Evolutionary conservation across 2,329 filamentous ascomycete genomes (phyloP), one percentile per base, ranked within the genome.

Genomic region (Zarea fungicola): DNA sequence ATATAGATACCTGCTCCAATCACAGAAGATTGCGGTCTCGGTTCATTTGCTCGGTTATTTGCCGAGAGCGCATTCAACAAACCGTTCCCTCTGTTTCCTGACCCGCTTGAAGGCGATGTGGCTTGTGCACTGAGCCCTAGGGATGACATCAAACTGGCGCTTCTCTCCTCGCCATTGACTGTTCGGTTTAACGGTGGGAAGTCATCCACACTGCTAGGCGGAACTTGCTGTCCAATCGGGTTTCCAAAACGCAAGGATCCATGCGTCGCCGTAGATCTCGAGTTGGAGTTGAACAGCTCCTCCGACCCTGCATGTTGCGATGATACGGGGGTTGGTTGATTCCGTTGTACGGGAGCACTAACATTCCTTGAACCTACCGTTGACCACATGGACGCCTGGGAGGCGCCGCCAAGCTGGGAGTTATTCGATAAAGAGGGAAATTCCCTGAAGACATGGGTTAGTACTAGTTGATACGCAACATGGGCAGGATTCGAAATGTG

Each of bases 391-490:
- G 76, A 76, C 13, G 72, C 66, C 53, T 73, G 73, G 39, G 62
- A 73, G 6, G 72, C 63, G 50, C 64, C 76, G 23, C 74, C 66
- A 36, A 80, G 64, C 58, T 80, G 77, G 37, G 78, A 70, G 54
- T 77, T 82, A 58, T 80, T 82, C 44, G 80, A 83, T 56, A 85
- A 65, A 19, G 81, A 83, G 8, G 82, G 82, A 48, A 85, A 85
- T 60, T 85, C 81, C 52, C 81, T 85, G 52, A n/a, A n/a, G n/a
- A 14, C 2, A 9, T 10, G 4, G 19, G 18, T 35, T 29, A 44
- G 42, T 7, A 45, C 22, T 13, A n/a, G n/a, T n/a, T n/a, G n/a
- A 39, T 21, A 16, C 6, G 23, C 6, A 13, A 16, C 13, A 13
- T 11, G 21, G 22, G 8, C 11, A 25, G 8, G 3, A 36, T 14